Evolutionary conservation across 1,139 yeast species (phyloP), one percentile per base, ranked within the genome.

Genomic region (Nematodospora anomalae): DNA sequence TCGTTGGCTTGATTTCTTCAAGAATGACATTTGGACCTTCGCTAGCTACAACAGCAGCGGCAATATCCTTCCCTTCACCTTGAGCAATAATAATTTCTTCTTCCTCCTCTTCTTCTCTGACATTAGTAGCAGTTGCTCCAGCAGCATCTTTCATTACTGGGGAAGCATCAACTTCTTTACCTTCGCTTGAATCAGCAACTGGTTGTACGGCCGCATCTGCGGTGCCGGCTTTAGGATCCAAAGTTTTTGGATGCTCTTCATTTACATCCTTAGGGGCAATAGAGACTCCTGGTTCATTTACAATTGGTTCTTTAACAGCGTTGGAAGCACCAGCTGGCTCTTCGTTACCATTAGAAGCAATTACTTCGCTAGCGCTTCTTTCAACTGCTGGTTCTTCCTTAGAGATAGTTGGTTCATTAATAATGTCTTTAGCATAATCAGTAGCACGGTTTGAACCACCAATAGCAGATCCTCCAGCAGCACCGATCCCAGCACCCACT

Each of bases 1-100:
- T 61, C 23, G 73, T 62, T 15, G 75, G 75, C 50, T 65, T 53
- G 47, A 68, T 64, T 52, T 70, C 74, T 52, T 70, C 74, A 28
- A 69, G 58, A 22, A 64, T 59, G 12, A 67, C 71, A 37, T 61
- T 67, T 31, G 58, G 60, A 11, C 67, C 67, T 46, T 62, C 69
- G 35, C 56, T 57, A 31, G 69, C 70, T 32, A 55, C 60, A 37
- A 69, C 57, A 36, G 67, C 69, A 31, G 64, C 62, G 38, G 60
- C 65, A 34, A 67, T 53, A 30, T 62, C 64, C 26, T 55, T 43
- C 26, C 45, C 41, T 23, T 58, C 44, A 26, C 74, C 74, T 43
- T 64, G 62, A 15, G 74, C 72, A 36, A 68, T 57, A 37, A 69
- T 58, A 38, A 69, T 67, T 47, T 67, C 72, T 47, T 69, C 64